Conservation (phyloP, 352 stramenopile species). For the Pythium sukuiense region DNA sequence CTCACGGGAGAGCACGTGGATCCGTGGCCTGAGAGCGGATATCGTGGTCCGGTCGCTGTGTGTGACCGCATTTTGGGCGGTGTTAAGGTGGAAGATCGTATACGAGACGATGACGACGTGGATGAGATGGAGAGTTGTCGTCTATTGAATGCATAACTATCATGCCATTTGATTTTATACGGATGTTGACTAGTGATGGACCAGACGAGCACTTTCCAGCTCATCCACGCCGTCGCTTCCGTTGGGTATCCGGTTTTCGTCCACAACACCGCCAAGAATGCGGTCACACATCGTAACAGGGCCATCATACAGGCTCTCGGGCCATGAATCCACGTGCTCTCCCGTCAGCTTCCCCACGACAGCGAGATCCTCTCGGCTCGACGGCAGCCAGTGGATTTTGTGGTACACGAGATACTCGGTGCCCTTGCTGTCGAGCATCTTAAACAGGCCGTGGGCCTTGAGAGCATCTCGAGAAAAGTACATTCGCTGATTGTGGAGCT, state of each 20-base stretch:
- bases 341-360: not conserved
- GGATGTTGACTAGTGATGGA: no score
- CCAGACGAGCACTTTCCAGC: not conserved
- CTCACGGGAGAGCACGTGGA: not conserved
- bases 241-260: not conserved
- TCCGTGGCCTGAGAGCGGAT: not conserved
- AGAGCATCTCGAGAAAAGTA: not conserved
- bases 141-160: no score
- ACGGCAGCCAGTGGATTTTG: not conserved
- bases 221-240: not conserved
- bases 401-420: not conserved
- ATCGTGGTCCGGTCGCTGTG: not conserved
- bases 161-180: no score
- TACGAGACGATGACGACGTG: not conserved
- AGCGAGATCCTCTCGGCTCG: not conserved
- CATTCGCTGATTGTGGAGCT: not conserved
- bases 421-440: not conserved
- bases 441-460: not conserved
- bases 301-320: not conserved
- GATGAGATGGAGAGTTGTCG: not conserved
- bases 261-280: not conserved
- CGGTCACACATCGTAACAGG: not conserved
- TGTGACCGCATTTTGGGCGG: not conserved
- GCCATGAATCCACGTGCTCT: not conserved
- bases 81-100: no score